Base-by-base conservation (phyloP, 495 filamentous ascomycete genomes). In the Penicillium desertorum region DNA sequence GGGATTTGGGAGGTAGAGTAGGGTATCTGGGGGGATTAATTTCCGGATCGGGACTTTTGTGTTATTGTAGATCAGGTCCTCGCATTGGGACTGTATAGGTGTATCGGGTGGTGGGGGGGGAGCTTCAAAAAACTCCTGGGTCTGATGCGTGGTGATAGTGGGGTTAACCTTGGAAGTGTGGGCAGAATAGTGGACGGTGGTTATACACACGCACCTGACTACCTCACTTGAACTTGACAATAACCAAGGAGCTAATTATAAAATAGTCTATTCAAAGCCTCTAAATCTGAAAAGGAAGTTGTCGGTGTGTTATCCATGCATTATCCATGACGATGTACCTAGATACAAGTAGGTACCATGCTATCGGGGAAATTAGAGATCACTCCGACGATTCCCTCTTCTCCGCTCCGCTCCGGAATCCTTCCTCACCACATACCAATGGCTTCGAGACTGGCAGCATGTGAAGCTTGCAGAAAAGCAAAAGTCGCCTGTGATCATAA, bases 401-500 rank as follows among this genome's bases (percentile, higher is more conserved):
- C 51, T 53, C 51, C 51, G 51, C 53, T 52, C 45, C 45, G 51
- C 54, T 44, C 60, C 64, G 59, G 30, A 42, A 53, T 25, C 60
- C 42, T 36, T 52, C 42, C n/a, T 45, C 25, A 43, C 8, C 12
- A 51, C 62, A 53, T 53, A 57, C 19, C 23, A 36, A 68, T 70
- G 70, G 51, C 62, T 16, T 67, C 67, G 23, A 58, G 70, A 51
- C 45, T 64, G 42, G 63, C 70, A 23, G 70, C 70, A 34, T 76
- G 75, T 54, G 74, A 78, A 54, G 62, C 71, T 10, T 78, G 75
- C 56, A 64, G 75, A 19, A 67, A 71, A 42, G 66, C 75, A 16
- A 78, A 78, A 43, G 62, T 75, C 0, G 72, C 74, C 44, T 78
- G 75, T 57, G 75, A 76, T 49, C 74, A 78, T 46, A 61, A 65